Base-by-base conservation (phyloP, 768 basidiomycete genomes). In the Candolleomyces aberdarensis region DNA sequence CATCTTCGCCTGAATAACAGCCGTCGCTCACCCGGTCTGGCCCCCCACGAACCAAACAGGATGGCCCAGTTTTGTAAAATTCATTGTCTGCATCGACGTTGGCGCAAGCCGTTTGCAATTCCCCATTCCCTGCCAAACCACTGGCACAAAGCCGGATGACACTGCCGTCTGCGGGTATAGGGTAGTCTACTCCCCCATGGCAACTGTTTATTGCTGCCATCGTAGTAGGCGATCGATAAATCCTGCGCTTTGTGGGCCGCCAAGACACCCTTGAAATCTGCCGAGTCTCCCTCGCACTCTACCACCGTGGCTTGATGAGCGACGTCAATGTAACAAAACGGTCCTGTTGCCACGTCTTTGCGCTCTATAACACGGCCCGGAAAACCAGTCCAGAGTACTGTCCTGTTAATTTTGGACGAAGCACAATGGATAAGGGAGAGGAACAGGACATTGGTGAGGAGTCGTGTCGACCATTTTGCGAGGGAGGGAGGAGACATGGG, bases 211-310 rank as follows among this genome's bases (percentile, higher is more conserved):
- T 56, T 44, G 54, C 49, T 15, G 26, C 46, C 50, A 50, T 57
- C 57, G 51, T 62, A 62, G 58, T 62, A 62, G 15, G 61, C 61
- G 41, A 62, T 58, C 3, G 61, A 58, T 20, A 62, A 50, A 20
- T 43, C 31, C 39, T 62, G 61, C 29, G 47, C 15, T 19, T 47
- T 29, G 56, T 62, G 60, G 5, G 40, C 55, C 5, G 26, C 56
- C 26, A 58, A 22, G 11, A 44, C 14, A 1, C 15, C 22, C 29
- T 62, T 49, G 20, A 62, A 20, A 40, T 62, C 61, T 7, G 50
- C 44, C n/a, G 57, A 48, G 22, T 15, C 15, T 14, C 15, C 48
- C 10, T 17, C 5, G 48, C 48, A 49, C 10, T 11, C 17, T 3
- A 2, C 3, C 22, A 22, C 22, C 20, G 48, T 49, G 14, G 48